Conservation (phyloP, 2,329 filamentous ascomycete genomes). For the Penicillium sumatraense region DNA sequence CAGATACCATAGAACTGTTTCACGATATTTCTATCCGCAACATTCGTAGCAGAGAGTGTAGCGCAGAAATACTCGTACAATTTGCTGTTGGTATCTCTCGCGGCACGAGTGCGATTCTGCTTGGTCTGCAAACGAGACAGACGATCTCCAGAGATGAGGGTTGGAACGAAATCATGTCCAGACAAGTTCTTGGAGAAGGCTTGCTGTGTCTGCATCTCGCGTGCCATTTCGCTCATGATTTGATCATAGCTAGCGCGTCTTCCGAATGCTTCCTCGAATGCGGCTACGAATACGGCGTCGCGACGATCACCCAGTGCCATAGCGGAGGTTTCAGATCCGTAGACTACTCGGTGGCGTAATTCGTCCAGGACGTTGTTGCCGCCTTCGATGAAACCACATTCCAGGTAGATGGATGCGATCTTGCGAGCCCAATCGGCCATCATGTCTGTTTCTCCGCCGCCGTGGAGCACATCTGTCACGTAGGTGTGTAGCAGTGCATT, state of each 20-base stretch:
- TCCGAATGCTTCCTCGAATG: constrained; percentile 49
- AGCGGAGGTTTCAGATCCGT: constrained; percentile 42
- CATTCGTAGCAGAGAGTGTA: constrained; percentile 33
- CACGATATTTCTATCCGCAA: constrained; percentile 32
- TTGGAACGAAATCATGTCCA: constrained; percentile 39
- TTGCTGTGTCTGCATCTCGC: constrained; percentile 49
- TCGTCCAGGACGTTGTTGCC: constrained; percentile 51
- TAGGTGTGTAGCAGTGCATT: constrained; percentile 46
- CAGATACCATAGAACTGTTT: constrained; percentile 40
- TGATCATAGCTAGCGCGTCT: constrained; percentile 42
- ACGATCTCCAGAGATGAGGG: constrained; percentile 36
- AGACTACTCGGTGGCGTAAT: constrained; percentile 56
- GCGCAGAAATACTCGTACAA: constrained; percentile 45
- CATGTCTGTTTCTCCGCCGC: constrained; percentile 48
- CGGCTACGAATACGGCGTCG: constrained; percentile 52
- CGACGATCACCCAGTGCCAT: constrained; percentile 36
- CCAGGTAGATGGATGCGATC: constrained; percentile 53
- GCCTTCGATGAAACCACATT: constrained; percentile 47
- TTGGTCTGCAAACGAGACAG: constrained; percentile 34
- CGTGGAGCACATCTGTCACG: constrained; percentile 47
- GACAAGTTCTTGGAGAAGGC: constrained; percentile 40
- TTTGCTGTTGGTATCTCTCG: constrained; percentile 36
- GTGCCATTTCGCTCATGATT: constrained; percentile 49
- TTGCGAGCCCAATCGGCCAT: constrained; percentile 52
- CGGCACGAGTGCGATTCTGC: constrained; percentile 36